Base-by-base conservation (phyloP, 768 basidiomycete species). In the Favolaschia claudopus region DNA sequence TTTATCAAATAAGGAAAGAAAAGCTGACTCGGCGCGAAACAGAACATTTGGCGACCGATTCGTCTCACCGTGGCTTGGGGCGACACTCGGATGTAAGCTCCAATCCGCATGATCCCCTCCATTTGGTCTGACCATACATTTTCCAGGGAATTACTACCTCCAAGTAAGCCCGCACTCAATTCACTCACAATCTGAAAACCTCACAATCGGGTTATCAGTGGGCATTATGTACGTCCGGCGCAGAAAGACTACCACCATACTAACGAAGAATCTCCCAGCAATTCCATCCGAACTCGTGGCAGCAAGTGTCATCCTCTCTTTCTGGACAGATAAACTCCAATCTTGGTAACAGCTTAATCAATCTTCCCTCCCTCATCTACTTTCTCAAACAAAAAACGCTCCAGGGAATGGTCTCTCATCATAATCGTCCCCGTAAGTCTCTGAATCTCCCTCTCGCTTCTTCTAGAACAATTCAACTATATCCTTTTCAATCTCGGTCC, bases 71-170 rank as follows among this genome's bases (percentile, higher is more conserved):
- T 82, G 84, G 3, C 75, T 88, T 27, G 87, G 84, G 5, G 88
- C 87, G 64, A 84, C 85, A 19, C 72, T 84, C 36, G 84, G 83
- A 82, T 64, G 44, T 73, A 48, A n/a, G 29, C 15, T 19, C 20
- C n/a, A n/a, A n/a, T n/a, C n/a, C n/a, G n/a, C n/a, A n/a, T n/a
- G n/a, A 10, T 32, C 51, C 24, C 15, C 19, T 15, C 15, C 3
- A 31, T 19, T 24, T 39, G 17, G 28, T 15, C 24, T 33, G 29
- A 52, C 42, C 47, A 46, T 28, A 17, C 34, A 13, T 44, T 48
- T 42, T 78, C 82, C 82, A 5, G 85, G 84, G 82, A 84, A 82
- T 71, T 85, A 87, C 63, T 85, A 82, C 76, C 72, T 86, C 14
- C 85, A 85, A 67, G 54, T 46, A 15, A 38, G 12, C 34, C 45